A percentile compares a stretch with the other conserved stretches of the same genome.
Conservation (phyloP, 805 yeast species). For the Candida dajiaensis region DNA sequence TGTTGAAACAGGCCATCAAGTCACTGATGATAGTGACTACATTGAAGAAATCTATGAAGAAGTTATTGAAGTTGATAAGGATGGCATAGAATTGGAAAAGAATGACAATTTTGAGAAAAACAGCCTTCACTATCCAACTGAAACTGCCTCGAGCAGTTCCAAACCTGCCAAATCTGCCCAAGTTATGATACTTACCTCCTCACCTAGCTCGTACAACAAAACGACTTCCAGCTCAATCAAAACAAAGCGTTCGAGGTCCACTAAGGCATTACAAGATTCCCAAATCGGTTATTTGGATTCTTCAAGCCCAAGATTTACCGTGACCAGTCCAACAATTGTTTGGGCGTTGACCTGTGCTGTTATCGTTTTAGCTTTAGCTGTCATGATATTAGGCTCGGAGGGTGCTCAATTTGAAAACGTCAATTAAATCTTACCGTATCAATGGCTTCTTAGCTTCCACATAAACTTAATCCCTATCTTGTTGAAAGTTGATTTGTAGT, state of each 20-base stretch:
- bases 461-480: too few species aligned
- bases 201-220: background rate
- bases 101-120: background rate
- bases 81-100: background rate
- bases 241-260: background rate
- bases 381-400: background rate
- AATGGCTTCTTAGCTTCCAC: too few species aligned
- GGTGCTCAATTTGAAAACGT: too few species aligned
- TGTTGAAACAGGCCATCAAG: background rate
- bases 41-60: slow-evolving; percentile 3
- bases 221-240: background rate
- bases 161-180: background rate
- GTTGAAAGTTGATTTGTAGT: too few species aligned
- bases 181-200: background rate
- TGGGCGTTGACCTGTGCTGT: background rate
- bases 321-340: background rate
- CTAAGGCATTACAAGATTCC: background rate
- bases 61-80: background rate
- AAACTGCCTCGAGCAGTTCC: background rate
- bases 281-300: background rate
- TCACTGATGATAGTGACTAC: background rate
- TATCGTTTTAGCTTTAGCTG: background rate
- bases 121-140: background rate
- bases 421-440: too few species aligned
- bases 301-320: background rate